Percentiles rank a stretch among this genome's conserved stretches.
Conservation (phyloP, 805 yeast genomes). For the Lipomyces lipofer region DNA sequence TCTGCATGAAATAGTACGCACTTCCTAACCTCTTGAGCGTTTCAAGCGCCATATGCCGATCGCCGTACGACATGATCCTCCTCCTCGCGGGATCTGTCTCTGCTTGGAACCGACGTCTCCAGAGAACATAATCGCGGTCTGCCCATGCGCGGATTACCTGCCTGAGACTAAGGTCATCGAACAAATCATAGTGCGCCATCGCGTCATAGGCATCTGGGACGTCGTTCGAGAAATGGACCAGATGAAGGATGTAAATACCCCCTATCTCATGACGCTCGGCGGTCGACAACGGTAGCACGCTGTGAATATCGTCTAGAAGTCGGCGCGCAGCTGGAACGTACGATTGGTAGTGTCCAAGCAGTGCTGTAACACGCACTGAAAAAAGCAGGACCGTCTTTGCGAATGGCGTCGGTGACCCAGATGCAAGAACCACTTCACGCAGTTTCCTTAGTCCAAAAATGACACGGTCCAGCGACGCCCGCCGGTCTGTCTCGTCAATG, state of each 20-base stretch:
- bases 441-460: slow-evolving; percentile 42
- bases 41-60: slow-evolving; percentile 19
- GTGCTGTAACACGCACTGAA: slow-evolving; percentile 50
- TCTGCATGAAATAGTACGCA: slow-evolving; percentile 23
- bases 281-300: slow-evolving; percentile 32
- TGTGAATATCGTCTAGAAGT: slow-evolving; percentile 40
- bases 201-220: slow-evolving; percentile 30
- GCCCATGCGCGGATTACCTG: slow-evolving; percentile 29
- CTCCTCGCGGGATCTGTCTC: slow-evolving; percentile 28
- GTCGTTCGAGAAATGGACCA: slow-evolving; percentile 31
- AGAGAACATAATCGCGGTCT: slow-evolving; percentile 29
- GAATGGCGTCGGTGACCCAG: slow-evolving; percentile 40
- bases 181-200: slow-evolving; percentile 15
- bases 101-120: slow-evolving; percentile 22
- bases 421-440: slow-evolving; percentile 55
- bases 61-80: slow-evolving; percentile 28
- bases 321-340: slow-evolving; percentile 55
- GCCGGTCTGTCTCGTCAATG: slow-evolving; percentile 3
- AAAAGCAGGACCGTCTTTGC: slow-evolving; percentile 50
- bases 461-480: slow-evolving; percentile 11
- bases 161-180: slow-evolving; percentile 21
- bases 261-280: slow-evolving; percentile 47
- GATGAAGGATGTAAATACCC: slow-evolving; percentile 48
- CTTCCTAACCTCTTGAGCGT: slow-evolving; percentile 22
- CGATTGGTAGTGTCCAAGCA: slow-evolving; percentile 52